These are phyloP conservation scores for Persicaria tinctoria DNA, from an alignment of 148 eudicot genomes.

Conservation along the genomic window DNA sequence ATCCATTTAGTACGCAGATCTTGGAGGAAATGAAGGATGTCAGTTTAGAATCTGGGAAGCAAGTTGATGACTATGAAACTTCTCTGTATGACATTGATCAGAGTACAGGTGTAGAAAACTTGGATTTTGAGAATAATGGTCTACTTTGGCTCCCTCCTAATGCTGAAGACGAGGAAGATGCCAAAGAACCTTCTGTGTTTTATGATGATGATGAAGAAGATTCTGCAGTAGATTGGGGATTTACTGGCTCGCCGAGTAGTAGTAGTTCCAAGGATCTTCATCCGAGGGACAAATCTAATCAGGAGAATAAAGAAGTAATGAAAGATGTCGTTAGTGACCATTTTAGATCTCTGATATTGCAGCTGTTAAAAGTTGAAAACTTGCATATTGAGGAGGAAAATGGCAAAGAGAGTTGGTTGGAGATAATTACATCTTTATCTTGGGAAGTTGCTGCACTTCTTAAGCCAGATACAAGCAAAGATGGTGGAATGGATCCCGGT, in stretches of 20 bases:
- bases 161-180: constrained; percentile 90
- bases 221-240: constrained; percentile 84
- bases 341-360: constrained; percentile 81
- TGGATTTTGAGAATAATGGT: constrained; percentile 92
- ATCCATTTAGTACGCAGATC: constrained; percentile 36
- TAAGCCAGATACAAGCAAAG: constrained; percentile 87
- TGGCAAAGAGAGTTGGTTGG: constrained; percentile 80
- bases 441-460: constrained; percentile 96
- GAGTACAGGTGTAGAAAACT: constrained; percentile 51
- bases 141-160: constrained; percentile 97
- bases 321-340: constrained; percentile 83
- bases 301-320: constrained; percentile 71
- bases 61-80: constrained; percentile 50
- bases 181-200: constrained; percentile 39
- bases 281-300: constrained; percentile 66
- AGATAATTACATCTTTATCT: constrained; percentile 73
- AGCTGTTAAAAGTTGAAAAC: constrained; percentile 88
- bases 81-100: constrained; percentile 41
- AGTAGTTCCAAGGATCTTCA: constrained; percentile 52
- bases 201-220: constrained; percentile 57
- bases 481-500: constrained; percentile 98
- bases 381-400: constrained; percentile 52
- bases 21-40: constrained; percentile 36
- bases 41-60: constrained; percentile 31
- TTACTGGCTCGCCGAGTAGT: constrained; percentile 52